Evolutionary conservation across 306 rosid genomes (phyloP), one percentile per base, ranked within the genome.

Genomic region (Cicer yamashitae): DNA sequence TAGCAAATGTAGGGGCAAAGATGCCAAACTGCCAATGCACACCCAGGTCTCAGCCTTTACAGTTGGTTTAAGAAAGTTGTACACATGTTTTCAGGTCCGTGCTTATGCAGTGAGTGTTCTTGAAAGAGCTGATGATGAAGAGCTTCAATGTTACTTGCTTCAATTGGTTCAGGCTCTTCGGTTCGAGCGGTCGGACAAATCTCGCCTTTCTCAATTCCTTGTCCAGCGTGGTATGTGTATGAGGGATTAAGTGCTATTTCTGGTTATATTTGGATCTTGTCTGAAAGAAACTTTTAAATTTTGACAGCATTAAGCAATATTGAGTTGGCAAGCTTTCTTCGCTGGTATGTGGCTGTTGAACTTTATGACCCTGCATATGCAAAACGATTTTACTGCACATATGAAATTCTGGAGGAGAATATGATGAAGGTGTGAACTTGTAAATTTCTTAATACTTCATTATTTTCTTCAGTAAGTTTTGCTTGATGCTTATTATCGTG

Each of bases 21-120:
- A 64, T 57, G 56, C 18, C 60, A 48, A 56, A 44, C 48, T 70
- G 71, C 41, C 46, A 18, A 64, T 58, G 57, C 18, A 20, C 34
- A 46, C 48, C 17, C 8, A 9, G 38, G 65, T 67, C 48, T 39
- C 30, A 7, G 18, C 68, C 51, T 51, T 18, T 61, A 50, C 14
- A 61, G 73, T 74, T 17, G 65, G 43, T 51, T 45, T 78, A 50
- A 84, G 14, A 40, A n/a, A 6, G 68, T 52, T 54, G 45, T 53
- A 47, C 77, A 44, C 53, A 67, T 67, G 30, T 51, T 70, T 63
- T 75, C 86, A 94, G 99, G 99, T 94, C 70, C 97, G 99, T 82
- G 99, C 97, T 58, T 94, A 94, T 89, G 99, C 99, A 46, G 99
- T 94, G 82, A 90, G 97, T 75, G 93, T 94, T 77, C 99, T 94